Evolutionary conservation across 768 basidiomycete genomes (phyloP).

Genomic region (Rhodotorula paludigena): DNA sequence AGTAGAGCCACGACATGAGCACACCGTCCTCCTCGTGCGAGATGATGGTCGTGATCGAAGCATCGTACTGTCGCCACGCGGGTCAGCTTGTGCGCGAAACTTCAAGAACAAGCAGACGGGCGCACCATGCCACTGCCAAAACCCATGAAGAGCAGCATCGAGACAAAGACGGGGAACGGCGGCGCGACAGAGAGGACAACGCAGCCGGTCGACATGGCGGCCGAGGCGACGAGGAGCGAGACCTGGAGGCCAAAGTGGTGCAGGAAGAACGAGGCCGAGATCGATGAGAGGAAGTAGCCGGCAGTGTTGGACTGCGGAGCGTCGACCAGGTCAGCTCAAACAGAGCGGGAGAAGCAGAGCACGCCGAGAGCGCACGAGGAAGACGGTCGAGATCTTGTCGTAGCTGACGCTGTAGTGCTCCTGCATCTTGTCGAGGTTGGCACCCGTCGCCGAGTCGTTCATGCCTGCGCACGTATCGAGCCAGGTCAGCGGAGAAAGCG

Average conservation of each 20-base stretch:
- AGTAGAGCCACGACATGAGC: slow-evolving; percentile 27
- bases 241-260: slow-evolving; percentile 38
- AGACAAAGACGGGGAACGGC: slow-evolving; percentile 31
- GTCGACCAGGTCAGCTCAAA: background rate
- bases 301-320: background rate
- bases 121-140: slow-evolving; percentile 29
- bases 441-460: slow-evolving; percentile 35
- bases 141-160: slow-evolving; percentile 27
- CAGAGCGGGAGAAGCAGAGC: background rate
- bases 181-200: slow-evolving; percentile 25
- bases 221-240: slow-evolving; percentile 19
- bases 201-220: slow-evolving; percentile 10
- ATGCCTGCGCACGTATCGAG: slow-evolving; percentile 11
- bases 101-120: too few relatives aligned
- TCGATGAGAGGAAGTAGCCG: slow-evolving; percentile 27
- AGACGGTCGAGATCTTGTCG: slow-evolving; percentile 38
- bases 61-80: slow-evolving; percentile 21
- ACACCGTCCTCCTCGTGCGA: slow-evolving; percentile 31
- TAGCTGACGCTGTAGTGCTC: slow-evolving; percentile 31
- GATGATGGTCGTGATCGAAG: slow-evolving; percentile 27
- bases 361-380: slow-evolving; percentile 8
- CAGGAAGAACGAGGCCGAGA: slow-evolving; percentile 30
- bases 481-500: too few relatives aligned
- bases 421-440: slow-evolving; percentile 33
- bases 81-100: background rate